Evolutionary conservation across 306 rosid species (phyloP), one percentile per base, ranked within the genome.

Genomic region (Malus sieversii): DNA sequence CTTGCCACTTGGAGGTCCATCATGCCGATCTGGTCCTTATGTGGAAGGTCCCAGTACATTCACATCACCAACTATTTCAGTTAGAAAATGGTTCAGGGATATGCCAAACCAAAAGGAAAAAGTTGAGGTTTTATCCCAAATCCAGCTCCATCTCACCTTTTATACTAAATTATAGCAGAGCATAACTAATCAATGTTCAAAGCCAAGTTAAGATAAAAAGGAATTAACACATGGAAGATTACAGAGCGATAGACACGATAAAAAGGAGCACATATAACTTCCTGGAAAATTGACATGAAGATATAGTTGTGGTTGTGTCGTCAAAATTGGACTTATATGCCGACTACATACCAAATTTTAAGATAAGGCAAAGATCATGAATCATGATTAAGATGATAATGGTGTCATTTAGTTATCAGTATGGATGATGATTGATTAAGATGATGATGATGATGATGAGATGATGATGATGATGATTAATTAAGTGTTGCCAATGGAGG

Each of bases 31-130:
- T 84, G 90, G 97, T 85, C 82, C 86, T 81, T 86, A 81, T 75
- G 84, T 58, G 89, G 96, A 90, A 85, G 85, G 86, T 16, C 90
- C 90, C 92, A 72, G 62, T 76, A 68, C 64, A n/a, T 29, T 93
- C 95, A 86, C 81, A 82, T 89, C 88, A 77, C 79, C 79, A 87
- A 88, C 90, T 82, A 85, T 85, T 89, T 87, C 92, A 33, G 86
- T 90, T 87, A 80, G 57, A 75, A 79, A 77, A 84, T 61, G 79
- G 65, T 75, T 78, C 38, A 68, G 46, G 72, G 84, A 82, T 79
- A 78, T 68, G 77, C 82, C 80, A 81, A 85, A 76, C 25, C 76
- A 27, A 29, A 29, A 74, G 66, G 66, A 10, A 73, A 84, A 74
- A 75, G 35, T 60, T 11, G 55, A 38, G 65, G 76, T 78, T 73